Conservation (phyloP, 228 moss, liverwort and hornwort genomes). For the Sphagnum magellanicum region DNA sequence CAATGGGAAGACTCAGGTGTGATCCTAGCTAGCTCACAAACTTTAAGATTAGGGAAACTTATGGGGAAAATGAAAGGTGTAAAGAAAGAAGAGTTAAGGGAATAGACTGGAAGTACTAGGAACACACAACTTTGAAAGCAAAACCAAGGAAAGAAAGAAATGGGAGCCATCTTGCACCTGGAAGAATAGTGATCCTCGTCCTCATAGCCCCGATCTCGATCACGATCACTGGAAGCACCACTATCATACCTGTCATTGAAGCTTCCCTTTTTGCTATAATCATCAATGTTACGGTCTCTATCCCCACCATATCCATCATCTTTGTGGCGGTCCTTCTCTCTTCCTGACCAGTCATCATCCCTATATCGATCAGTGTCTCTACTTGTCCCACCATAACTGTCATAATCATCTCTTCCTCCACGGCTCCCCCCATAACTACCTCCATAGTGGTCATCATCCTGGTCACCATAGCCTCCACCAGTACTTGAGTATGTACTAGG, state of each 20-base stretch:
- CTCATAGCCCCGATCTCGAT: conserved; percentile 47
- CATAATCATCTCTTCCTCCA: conserved; percentile 32
- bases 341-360: conserved; percentile 37
- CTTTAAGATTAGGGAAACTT: too few species aligned
- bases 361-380: conserved; percentile 15
- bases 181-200: conserved; percentile 59
- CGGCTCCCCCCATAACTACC: conserved; percentile 13
- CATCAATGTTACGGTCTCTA: conserved; percentile 40
- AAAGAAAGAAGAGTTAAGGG: too few species aligned
- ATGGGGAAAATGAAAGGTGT: too few species aligned
- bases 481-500: conserved; percentile 62
- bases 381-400: neutral
- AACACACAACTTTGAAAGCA: too few species aligned
- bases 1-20: too few species aligned
- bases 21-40: too few species aligned
- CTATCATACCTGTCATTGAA: conserved; percentile 46
- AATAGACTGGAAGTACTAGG: too few species aligned
- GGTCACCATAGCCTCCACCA: conserved; percentile 51
- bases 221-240: conserved; percentile 49
- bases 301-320: conserved; percentile 53
- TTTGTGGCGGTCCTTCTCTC: conserved; percentile 30
- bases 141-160: too few species aligned
- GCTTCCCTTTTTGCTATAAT: conserved; percentile 17
- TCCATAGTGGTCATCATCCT: conserved; percentile 55
- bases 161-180: conserved; percentile 25